Percentiles rank a stretch among this genome's conserved stretches.
These are phyloP conservation scores for Pythium diclinum DNA, from an alignment of 352 stramenopile species.

Conservation along the genomic window DNA sequence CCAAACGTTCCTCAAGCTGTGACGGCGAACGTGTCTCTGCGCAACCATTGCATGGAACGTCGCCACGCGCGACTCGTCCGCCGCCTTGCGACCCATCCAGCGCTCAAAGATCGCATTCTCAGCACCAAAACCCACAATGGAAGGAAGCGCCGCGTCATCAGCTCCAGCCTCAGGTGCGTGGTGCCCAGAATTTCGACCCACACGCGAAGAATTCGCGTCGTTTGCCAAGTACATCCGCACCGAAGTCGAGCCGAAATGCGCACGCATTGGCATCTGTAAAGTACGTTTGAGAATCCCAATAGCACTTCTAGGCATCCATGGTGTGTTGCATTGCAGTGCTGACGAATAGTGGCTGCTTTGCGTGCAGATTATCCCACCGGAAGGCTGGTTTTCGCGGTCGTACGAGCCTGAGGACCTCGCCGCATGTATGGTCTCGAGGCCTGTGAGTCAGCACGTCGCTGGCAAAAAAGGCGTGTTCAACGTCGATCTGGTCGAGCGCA, in stretches of 20 bases:
- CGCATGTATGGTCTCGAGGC: conserved; percentile 46
- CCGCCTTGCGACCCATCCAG: neutral
- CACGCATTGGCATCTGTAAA: conserved; percentile 88
- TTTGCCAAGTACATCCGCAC: conserved; percentile 85
- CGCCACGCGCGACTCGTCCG: neutral
- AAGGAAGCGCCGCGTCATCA: neutral
- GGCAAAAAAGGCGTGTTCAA: conserved; percentile 90
- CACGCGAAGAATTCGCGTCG: conserved; percentile 74
- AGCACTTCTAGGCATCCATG: neutral
- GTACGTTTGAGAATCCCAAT: conserved; percentile 27
- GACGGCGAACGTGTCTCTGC: conserved; percentile 17
- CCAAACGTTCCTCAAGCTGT: neutral
- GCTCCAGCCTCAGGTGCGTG: conserved; percentile 33
- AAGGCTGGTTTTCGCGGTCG: conserved; percentile 70
- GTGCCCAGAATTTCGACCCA: conserved; percentile 87
- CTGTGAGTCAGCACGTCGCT: conserved; percentile 84
- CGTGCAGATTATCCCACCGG: conserved; percentile 56
- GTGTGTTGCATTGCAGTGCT: neutral
- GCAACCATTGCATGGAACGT: neutral
- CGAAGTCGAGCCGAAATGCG: conserved; percentile 76
- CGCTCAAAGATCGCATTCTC: conserved; percentile 1
- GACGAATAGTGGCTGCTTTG: neutral
- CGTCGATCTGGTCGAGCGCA: conserved; percentile 87
- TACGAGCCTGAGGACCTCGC: conserved; percentile 55
- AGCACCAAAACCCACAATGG: neutral